These are phyloP conservation scores for Chrysanthemum lavandulifolium DNA, from an alignment of 129 eudicot species.

Conservation along the genomic window DNA sequence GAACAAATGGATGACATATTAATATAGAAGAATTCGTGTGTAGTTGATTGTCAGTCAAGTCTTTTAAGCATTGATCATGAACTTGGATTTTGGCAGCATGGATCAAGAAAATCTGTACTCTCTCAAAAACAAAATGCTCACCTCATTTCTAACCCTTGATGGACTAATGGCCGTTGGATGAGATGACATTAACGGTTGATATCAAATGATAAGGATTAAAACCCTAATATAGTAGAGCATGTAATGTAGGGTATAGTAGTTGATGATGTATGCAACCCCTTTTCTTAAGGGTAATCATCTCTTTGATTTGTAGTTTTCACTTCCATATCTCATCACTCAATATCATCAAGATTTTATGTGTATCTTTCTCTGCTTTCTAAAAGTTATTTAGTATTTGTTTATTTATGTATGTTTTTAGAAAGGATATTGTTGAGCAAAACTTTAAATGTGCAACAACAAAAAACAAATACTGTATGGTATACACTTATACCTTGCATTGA, in stretches of 20 bases:
- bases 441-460: too few species aligned
- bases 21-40: conserved; percentile 13
- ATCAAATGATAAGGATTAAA: conserved; percentile 8
- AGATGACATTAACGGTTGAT: conserved; percentile 8
- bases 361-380: background rate
- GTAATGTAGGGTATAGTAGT: conserved; percentile 32
- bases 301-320: conserved; percentile 44
- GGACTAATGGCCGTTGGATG: conserved; percentile 26
- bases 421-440: too few species aligned
- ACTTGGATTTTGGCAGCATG: conserved; percentile 35
- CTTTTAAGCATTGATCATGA: conserved; percentile 31
- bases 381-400: too few species aligned
- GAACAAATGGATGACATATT: too few species aligned
- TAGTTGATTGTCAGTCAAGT: conserved; percentile 35
- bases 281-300: conserved; percentile 43
- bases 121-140: conserved; percentile 31
- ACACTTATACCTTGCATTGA: too few species aligned
- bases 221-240: conserved; percentile 41
- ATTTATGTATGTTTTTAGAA: too few species aligned
- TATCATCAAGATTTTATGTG: conserved; percentile 38
- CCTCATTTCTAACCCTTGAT: conserved; percentile 12
- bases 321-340: conserved; percentile 45
- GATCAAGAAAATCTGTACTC: conserved; percentile 32
- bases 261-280: conserved; percentile 39
- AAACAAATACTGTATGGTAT: too few species aligned